Evolutionary conservation across 495 filamentous ascomycete genomes (phyloP).

Genomic region (Neurospora sp.): DNA sequence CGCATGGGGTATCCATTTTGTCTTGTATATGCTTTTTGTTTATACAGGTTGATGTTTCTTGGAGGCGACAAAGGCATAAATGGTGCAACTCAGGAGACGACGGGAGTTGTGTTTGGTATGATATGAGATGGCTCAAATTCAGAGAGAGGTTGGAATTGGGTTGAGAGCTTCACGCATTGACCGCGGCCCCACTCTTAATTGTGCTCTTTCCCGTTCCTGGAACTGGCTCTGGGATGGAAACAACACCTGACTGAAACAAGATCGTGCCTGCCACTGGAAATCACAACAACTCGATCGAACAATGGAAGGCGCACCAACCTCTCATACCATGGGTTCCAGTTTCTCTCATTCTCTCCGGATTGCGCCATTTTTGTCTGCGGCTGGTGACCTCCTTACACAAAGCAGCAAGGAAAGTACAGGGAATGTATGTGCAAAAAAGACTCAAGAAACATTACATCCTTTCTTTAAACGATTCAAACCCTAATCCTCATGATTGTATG

Average conservation of each 20-base stretch:
- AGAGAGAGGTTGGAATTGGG: not conserved
- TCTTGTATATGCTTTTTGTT: not conserved
- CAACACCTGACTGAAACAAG: not conserved
- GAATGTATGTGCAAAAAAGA: not conserved
- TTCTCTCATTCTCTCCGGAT: not conserved
- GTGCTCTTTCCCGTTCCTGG: not conserved
- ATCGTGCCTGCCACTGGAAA: not conserved
- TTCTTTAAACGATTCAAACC: not conserved
- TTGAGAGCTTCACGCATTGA: not conserved
- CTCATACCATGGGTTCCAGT: not conserved
- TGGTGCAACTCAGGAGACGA: not conserved
- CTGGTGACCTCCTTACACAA: not conserved
- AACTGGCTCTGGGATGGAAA: not conserved
- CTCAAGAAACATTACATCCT: not conserved
- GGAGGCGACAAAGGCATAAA: not conserved
- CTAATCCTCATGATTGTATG: not conserved
- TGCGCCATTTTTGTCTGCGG: not conserved
- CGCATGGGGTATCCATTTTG: slow-evolving; percentile 25
- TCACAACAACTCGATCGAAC: not conserved
- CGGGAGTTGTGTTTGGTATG: not conserved
- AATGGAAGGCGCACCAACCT: not conserved
- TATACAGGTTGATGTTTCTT: not conserved
- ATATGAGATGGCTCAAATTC: not conserved
- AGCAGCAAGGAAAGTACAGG: not conserved
- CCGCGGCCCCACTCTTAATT: not conserved